Conservation (phyloP, 306 rosid genomes). For the Cicer pinnatifidum region DNA sequence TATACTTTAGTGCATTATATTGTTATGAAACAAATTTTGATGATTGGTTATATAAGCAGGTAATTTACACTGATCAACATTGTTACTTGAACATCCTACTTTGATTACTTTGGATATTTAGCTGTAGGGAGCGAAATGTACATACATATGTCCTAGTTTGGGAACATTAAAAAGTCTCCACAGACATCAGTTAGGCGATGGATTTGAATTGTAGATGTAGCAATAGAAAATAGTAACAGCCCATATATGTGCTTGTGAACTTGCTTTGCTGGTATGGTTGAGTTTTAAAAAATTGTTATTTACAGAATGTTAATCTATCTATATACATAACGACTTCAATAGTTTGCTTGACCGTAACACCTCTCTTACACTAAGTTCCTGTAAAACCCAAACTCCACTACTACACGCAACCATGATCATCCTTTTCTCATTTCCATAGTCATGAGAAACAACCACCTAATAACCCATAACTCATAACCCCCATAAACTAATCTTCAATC, state of each 20-base stretch:
- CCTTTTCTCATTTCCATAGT: background rate
- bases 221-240: background rate
- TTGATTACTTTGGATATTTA: background rate
- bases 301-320: background rate
- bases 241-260: background rate
- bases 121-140: background rate
- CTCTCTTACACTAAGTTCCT: background rate
- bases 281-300: background rate
- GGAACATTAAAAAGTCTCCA: background rate
- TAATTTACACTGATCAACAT: conserved; percentile 34
- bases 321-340: background rate
- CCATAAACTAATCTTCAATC: too few relatives aligned
- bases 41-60: conserved; percentile 49
- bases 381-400: background rate
- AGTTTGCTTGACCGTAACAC: background rate
- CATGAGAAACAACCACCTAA: background rate
- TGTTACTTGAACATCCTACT: conserved; percentile 33
- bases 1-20: conserved; percentile 23
- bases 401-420: background rate
- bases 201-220: background rate
- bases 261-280: conserved; percentile 10
- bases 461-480: too few relatives aligned
- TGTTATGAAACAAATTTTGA: conserved; percentile 35
- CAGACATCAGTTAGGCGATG: background rate
- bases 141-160: background rate